Evolutionary conservation across 225 moss, liverwort and hornwort species (phyloP), one percentile per base, ranked within the genome.

Genomic region (Physcomitrellopsis africana): DNA sequence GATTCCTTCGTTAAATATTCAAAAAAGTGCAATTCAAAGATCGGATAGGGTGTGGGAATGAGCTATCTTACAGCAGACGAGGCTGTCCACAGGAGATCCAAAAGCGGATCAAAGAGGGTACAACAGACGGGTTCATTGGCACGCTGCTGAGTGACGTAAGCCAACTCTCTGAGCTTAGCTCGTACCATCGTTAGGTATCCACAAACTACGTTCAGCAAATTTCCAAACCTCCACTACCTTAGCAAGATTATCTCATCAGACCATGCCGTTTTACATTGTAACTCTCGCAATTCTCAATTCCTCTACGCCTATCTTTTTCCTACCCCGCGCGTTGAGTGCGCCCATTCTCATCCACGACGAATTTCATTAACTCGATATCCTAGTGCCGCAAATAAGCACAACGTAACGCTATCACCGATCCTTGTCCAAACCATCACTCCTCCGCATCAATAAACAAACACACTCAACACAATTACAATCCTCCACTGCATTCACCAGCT

Each of bases 41-140:
- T 24, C 24, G 15, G 69, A 69, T 12, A 37, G 8, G 17, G 41
- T 27, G 55, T 2, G 20, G 3, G 20, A 57, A 49, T 17, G 29
- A 71, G 41, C 48, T 41, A 63, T 68, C 72, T 86, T 87, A 90
- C 89, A 71, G 74, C 20, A 46, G 89, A 70, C 60, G 89, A 85
- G 32, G 87, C 87, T 32, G 89, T 87, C 89, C 89, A 90, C 27
- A 90, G 67, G 60, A 90, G 87, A 65, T 90, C 89, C 74, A 81
- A 72, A 47, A 85, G 82, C 76, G 89, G 89, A 82, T 90, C 89
- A 44, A 90, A 90, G 11, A 79, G 70, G 26, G 85, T 82, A 73
- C 71, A 80, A 83, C 87, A 82, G 18, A 90, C 81, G 11, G 82
- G 72, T 56, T 90, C 89, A 68, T 65, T 54, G 63, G 78, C 72